Evolutionary conservation across 1,284 basidiomycete species (phyloP).

Genomic region (Ganoderma meredithae): DNA sequence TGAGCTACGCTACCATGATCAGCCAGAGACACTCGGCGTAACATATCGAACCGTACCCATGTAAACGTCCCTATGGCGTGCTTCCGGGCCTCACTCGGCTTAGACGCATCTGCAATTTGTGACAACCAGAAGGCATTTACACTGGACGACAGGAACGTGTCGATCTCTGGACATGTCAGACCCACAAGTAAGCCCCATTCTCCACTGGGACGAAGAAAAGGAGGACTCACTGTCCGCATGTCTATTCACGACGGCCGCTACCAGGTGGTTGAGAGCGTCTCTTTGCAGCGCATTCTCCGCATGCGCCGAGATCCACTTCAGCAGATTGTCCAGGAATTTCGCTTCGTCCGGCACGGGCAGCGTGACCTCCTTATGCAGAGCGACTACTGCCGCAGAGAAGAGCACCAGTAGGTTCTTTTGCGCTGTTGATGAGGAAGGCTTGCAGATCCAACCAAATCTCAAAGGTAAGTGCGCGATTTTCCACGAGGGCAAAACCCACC

Average conservation of each 20-base stretch:
- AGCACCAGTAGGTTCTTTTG: constrained; percentile 72
- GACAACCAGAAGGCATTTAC: constrained; percentile 55
- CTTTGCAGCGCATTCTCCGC: constrained; percentile 65
- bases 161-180: constrained; percentile 32
- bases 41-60: constrained; percentile 60
- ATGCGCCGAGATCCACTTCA: constrained; percentile 64
- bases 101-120: constrained; percentile 47
- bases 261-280: constrained; percentile 63
- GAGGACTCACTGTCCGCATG: constrained; percentile 59
- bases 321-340: constrained; percentile 58
- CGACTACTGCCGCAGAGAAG: constrained; percentile 70
- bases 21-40: constrained; percentile 21
- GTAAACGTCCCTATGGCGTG: constrained; percentile 69
- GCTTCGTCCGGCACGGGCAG: constrained; percentile 56
- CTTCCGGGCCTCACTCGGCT: constrained; percentile 51
- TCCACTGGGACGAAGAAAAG: neutral
- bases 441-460: neutral
- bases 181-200: neutral
- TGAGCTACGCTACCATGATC: constrained; percentile 56
- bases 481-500: constrained; percentile 14
- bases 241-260: constrained; percentile 82
- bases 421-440: constrained; percentile 53
- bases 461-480: neutral
- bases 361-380: constrained; percentile 70
- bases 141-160: constrained; percentile 35